Percentiles rank a stretch among this genome's conserved stretches.
Evolutionary conservation across 2,329 filamentous ascomycete species (phyloP).

Genomic region (Passalora sequoiae): DNA sequence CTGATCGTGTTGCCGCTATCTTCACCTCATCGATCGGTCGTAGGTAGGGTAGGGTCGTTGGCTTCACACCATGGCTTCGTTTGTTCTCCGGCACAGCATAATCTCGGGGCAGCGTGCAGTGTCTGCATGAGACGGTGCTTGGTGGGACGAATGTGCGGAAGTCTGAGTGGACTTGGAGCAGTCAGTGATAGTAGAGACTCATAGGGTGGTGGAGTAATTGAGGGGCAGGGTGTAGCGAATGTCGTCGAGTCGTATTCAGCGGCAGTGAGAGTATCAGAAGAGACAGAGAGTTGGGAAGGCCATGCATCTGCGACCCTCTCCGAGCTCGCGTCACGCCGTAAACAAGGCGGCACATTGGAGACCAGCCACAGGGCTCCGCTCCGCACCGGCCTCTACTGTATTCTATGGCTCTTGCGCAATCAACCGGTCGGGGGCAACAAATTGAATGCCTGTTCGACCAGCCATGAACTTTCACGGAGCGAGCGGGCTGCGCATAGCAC

Average conservation of each 20-base stretch:
- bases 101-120: not conserved
- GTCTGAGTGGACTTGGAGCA: not conserved
- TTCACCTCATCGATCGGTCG: conserved; percentile 17
- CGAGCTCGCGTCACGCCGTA: conserved; percentile 5
- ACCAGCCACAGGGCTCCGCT: conserved; percentile 1
- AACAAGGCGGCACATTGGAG: not conserved
- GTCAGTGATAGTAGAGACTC: not conserved
- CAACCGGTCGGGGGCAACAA: not conserved
- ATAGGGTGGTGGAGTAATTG: not conserved
- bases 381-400: not conserved
- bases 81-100: conserved; percentile 2
- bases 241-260: not conserved
- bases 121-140: conserved; percentile 1
- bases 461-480: not conserved
- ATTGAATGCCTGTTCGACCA: conserved; percentile 1
- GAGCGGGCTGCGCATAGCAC: not conserved
- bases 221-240: conserved; percentile 2
- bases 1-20: conserved; percentile 3
- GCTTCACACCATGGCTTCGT: conserved; percentile 17
- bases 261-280: not conserved
- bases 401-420: not conserved
- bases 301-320: conserved; percentile 4
- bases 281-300: conserved; percentile 1
- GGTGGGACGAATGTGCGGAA: conserved; percentile 1
- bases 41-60: too few relatives aligned